Evolutionary conservation across 768 basidiomycete genomes (phyloP).

Genomic region (Aureoboletus auriporus): DNA sequence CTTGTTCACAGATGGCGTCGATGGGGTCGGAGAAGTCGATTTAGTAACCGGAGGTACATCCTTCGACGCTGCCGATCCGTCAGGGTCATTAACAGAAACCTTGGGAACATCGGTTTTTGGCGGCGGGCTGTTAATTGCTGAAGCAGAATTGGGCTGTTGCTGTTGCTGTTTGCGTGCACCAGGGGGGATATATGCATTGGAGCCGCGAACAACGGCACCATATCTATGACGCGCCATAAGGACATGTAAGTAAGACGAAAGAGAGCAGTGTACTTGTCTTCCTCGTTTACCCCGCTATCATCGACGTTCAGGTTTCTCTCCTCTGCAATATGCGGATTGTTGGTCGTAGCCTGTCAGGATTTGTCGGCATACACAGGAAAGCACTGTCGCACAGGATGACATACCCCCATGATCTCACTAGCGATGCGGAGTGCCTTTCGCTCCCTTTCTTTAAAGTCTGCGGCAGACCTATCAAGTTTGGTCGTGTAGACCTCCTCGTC

Average conservation of each 20-base stretch:
- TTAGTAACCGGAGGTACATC: constrained; percentile 48
- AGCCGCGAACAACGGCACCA: constrained; percentile 83
- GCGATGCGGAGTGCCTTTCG: constrained; percentile 84
- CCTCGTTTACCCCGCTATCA: constrained; percentile 81
- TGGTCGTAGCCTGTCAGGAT: constrained; percentile 47
- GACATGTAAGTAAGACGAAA: constrained; percentile 14
- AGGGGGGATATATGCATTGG: constrained; percentile 92
- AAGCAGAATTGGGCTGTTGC: constrained; percentile 16
- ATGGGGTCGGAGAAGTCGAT: constrained; percentile 62
- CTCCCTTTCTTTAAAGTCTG: constrained; percentile 88
- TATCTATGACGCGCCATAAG: constrained; percentile 52
- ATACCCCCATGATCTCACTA: constrained; percentile 83
- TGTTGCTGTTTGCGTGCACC: constrained; percentile 67
- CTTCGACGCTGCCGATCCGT: constrained; percentile 49
- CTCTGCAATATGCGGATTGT: constrained; percentile 85
- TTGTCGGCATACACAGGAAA: constrained; percentile 8
- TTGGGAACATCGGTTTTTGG: constrained; percentile 56
- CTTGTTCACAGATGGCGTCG: constrained; percentile 44
- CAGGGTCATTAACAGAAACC: constrained; percentile 75
- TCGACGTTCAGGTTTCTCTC: constrained; percentile 68
- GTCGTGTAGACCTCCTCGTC: constrained; percentile 96
- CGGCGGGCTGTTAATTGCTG: constrained; percentile 24
- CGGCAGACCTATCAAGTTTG: constrained; percentile 76
- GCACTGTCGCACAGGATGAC: constrained; percentile 22
- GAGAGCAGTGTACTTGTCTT: constrained; percentile 75